Percentiles rank a stretch among this genome's conserved stretches.
Evolutionary conservation across 768 basidiomycete genomes (phyloP).

Genomic region (Tulasnella sp.): DNA sequence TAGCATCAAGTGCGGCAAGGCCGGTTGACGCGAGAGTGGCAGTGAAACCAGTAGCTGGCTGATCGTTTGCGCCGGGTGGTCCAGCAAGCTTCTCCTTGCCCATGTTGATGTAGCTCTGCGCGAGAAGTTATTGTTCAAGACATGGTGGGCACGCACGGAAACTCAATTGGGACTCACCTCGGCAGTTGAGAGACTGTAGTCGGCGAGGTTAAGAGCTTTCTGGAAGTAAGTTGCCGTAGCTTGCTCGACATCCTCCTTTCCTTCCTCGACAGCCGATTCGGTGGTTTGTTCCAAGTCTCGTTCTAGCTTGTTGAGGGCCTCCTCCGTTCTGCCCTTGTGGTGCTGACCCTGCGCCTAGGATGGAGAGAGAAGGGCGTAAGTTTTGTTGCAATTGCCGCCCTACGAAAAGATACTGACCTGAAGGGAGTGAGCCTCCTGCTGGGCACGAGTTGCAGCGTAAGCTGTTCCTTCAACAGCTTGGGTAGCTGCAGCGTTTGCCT

Average conservation of each 20-base stretch:
- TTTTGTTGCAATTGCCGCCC: background rate
- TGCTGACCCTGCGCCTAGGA: background rate
- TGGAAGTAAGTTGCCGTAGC: constrained; percentile 52
- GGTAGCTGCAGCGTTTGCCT: background rate
- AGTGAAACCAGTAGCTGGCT: constrained; percentile 34
- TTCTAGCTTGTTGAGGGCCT: constrained; percentile 16
- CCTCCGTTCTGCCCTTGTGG: background rate
- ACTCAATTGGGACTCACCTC: constrained; percentile 36
- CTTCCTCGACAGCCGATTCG: constrained; percentile 55
- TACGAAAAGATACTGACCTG: background rate
- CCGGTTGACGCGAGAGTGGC: constrained; percentile 41
- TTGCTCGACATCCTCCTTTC: constrained; percentile 49
- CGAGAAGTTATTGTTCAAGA: background rate
- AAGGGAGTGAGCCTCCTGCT: background rate
- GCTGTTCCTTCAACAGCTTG: background rate
- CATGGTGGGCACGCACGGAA: background rate
- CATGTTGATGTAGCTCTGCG: constrained; percentile 23
- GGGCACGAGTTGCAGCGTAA: background rate
- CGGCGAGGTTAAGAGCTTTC: constrained; percentile 52
- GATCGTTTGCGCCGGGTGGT: background rate
- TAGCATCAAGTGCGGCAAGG: constrained; percentile 37
- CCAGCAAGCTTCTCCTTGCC: constrained; percentile 27
- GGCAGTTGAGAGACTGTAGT: constrained; percentile 46
- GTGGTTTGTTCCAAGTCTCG: constrained; percentile 39
- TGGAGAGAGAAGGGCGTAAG: background rate